Conservation (phyloP, 2,329 filamentous ascomycete species). For the Eurotiales sp. region DNA sequence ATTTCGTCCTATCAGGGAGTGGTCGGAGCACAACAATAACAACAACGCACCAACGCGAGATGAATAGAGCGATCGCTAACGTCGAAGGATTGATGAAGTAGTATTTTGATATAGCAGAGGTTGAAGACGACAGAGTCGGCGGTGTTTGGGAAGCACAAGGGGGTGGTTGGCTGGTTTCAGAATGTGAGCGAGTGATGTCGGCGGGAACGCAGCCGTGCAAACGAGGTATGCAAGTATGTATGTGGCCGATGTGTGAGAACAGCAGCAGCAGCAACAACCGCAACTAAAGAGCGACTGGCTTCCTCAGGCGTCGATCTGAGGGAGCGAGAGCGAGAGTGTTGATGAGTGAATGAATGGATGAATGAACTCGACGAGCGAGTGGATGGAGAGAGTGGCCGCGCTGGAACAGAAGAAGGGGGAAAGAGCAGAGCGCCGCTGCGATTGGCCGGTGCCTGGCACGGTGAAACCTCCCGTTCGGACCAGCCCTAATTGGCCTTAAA, state of each 20-base stretch:
- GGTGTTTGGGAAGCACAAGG: not conserved
- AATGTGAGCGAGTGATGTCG: constrained; percentile 13
- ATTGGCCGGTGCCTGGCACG: not conserved
- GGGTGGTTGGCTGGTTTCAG: constrained; percentile 13
- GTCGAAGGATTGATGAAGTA: not conserved
- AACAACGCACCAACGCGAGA: not conserved
- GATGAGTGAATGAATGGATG: not conserved
- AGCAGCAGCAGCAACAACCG: not conserved
- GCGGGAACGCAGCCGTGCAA: not conserved
- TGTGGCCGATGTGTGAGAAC: not conserved
- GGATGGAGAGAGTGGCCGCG: too few relatives aligned
- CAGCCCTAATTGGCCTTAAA: not conserved
- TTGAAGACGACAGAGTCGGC: too few relatives aligned
- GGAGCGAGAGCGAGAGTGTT: not conserved
- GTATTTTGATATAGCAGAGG: too few relatives aligned
- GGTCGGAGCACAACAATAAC: not conserved
- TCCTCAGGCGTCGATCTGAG: not conserved
- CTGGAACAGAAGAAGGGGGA: not conserved
- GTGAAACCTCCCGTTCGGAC: not conserved
- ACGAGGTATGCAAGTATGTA: not conserved
- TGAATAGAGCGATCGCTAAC: not conserved
- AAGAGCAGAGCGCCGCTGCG: not conserved
- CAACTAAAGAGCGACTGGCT: not conserved
- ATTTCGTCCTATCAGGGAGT: not conserved
- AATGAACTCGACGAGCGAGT: not conserved